Percentiles rank a stretch among this genome's conserved stretches.
phyloP scores from a whole-genome alignment of 164 flowering plant genomes.

The Stephania yunnanensis region DNA sequence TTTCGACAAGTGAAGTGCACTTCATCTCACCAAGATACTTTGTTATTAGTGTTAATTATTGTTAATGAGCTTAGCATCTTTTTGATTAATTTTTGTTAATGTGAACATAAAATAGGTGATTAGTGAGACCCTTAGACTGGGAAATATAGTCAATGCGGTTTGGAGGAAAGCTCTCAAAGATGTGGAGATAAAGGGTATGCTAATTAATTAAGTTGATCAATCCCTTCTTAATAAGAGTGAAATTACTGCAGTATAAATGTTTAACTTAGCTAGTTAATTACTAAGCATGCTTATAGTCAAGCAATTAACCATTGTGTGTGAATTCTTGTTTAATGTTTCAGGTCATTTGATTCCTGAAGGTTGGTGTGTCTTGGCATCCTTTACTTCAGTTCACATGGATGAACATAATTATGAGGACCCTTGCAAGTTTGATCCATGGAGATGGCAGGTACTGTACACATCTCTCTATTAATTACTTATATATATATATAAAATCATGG shows the following conservation, averaged over 20 bases:
- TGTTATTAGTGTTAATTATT: no score
- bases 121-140: conserved; percentile 81
- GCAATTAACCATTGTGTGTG: neutral
- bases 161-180: conserved; percentile 90
- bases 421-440: conserved; percentile 82
- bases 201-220: no score
- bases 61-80: no score
- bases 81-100: no score
- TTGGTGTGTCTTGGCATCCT: conserved; percentile 87
- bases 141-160: conserved; percentile 73
- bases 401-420: conserved; percentile 72
- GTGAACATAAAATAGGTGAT: conserved; percentile 49
- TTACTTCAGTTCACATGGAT: conserved; percentile 76
- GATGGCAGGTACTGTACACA: conserved; percentile 69
- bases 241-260: no score
- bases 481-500: no score
- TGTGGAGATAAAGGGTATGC: conserved; percentile 73
- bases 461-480: no score
- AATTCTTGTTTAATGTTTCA: conserved; percentile 16
- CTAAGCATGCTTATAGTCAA: no score
- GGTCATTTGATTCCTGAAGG: conserved; percentile 81
- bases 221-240: no score
- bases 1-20: neutral
- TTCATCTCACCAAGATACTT: no score
- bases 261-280: no score